Conservation (phyloP, 371 early-diverging fungal genomes). For the Syncephalastrum monosporum region DNA sequence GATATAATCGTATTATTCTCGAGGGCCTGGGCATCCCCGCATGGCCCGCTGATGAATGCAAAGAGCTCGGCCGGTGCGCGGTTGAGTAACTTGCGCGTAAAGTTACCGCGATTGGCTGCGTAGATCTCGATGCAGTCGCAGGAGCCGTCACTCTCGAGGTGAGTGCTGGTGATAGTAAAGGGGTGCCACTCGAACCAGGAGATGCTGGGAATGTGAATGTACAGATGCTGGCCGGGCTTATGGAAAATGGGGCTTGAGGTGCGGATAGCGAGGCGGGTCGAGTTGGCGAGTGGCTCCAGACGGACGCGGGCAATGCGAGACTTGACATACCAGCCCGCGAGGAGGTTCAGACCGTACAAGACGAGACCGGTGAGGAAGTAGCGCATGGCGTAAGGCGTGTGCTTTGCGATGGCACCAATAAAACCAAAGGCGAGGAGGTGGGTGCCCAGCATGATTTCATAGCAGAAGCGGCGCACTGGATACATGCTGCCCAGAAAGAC, state of each 20-base stretch:
- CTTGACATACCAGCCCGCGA: slow-evolving; percentile 58
- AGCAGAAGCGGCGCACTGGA: slow-evolving; percentile 50
- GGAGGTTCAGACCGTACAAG: slow-evolving; percentile 45
- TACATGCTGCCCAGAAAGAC: slow-evolving; percentile 49
- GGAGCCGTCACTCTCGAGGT: slow-evolving; percentile 10
- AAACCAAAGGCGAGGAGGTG: slow-evolving; percentile 52
- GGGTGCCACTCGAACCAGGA: slow-evolving; percentile 65
- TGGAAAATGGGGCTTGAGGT: slow-evolving; percentile 37
- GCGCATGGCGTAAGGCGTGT: slow-evolving; percentile 64
- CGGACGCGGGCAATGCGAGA: slow-evolving; percentile 48
- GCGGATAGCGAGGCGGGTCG: slow-evolving; percentile 47
- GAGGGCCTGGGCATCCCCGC: slow-evolving; percentile 28
- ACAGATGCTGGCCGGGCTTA: slow-evolving; percentile 55
- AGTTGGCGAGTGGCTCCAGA: slow-evolving; percentile 40
- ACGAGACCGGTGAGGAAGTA: slow-evolving; percentile 54
- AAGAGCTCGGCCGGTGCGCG: slow-evolving; percentile 33
- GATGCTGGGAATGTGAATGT: slow-evolving; percentile 53
- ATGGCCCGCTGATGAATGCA: slow-evolving; percentile 55
- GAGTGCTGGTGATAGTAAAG: slow-evolving; percentile 53
- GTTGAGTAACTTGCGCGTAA: slow-evolving; percentile 40
- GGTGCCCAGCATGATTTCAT: slow-evolving; percentile 48
- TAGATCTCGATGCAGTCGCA: slow-evolving; percentile 40
- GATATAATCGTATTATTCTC: slow-evolving; percentile 36
- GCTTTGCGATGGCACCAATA: slow-evolving; percentile 50
- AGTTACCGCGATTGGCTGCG: slow-evolving; percentile 54